These are phyloP conservation scores for Trichosporon coremiiforme DNA, from an alignment of 1,284 basidiomycete genomes.

Conservation along the genomic window DNA sequence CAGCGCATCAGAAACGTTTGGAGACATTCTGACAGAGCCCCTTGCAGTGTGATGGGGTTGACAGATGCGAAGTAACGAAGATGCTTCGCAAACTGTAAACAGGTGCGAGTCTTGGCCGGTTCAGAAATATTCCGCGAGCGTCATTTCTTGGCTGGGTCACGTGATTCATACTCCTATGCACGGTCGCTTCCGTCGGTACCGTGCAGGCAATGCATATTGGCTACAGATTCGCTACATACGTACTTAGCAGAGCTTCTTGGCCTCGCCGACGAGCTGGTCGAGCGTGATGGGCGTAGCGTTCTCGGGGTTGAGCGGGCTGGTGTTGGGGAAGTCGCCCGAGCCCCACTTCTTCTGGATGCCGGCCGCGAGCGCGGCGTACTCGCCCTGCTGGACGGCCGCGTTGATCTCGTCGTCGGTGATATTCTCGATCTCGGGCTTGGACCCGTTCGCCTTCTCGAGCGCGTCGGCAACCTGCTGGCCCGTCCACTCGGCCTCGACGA, in stretches of 20 bases:
- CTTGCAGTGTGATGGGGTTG: conserved; percentile 15
- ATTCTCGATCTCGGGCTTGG: background rate
- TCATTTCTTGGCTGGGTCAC: background rate
- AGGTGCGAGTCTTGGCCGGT: background rate
- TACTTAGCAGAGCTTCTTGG: background rate
- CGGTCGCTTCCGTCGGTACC: background rate
- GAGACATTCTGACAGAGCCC: conserved; percentile 33
- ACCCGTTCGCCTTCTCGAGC: conserved; percentile 15
- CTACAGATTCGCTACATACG: background rate
- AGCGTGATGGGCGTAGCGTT: conserved; percentile 11
- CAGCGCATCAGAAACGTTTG: conserved; percentile 43
- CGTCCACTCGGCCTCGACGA: conserved; percentile 22
- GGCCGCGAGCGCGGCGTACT: conserved; percentile 67
- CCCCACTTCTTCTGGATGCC: conserved; percentile 69
- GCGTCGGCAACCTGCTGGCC: conserved; percentile 22
- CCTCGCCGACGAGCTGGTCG: conserved; percentile 1
- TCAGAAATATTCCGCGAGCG: conserved; percentile 15
- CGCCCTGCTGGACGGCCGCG: conserved; percentile 38
- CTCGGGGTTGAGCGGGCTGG: conserved; percentile 65
- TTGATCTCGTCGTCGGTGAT: conserved; percentile 21
- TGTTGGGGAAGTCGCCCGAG: conserved; percentile 83
- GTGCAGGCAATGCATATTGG: background rate
- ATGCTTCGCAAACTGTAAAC: background rate
- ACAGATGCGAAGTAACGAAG: conserved; percentile 9
- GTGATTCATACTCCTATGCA: background rate